phyloP scores from a whole-genome alignment of 306 rosid genomes.

The Inga oerstediana region DNA sequence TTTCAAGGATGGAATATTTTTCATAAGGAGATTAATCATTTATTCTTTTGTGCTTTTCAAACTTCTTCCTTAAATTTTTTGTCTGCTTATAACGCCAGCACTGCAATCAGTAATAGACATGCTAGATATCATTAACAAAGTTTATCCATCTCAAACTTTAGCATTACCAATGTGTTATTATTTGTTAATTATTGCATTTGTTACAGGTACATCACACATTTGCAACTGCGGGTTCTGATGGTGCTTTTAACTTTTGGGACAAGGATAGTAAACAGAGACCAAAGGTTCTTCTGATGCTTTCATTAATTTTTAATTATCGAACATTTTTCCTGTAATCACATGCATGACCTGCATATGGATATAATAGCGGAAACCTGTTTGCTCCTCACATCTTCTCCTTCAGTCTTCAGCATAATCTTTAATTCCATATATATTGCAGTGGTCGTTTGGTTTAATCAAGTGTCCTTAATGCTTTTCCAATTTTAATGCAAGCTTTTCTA shows the following conservation, averaged over 20 bases:
- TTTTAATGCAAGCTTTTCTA: no score
- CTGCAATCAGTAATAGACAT: background rate
- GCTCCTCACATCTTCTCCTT: no score
- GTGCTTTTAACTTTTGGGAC: conserved; percentile 97
- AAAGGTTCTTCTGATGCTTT: conserved; percentile 51
- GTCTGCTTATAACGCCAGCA: background rate
- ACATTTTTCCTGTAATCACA: background rate
- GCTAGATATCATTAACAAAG: background rate
- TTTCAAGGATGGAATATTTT: background rate
- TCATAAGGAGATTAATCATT: background rate
- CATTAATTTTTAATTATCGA: background rate
- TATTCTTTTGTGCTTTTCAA: background rate
- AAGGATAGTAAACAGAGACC: conserved; percentile 97
- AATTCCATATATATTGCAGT: background rate
- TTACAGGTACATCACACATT: conserved; percentile 90
- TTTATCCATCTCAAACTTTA: background rate
- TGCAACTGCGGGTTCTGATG: conserved; percentile 97
- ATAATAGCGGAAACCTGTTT: background rate
- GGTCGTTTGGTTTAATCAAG: no score
- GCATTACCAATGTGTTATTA: no score
- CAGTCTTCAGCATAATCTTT: background rate
- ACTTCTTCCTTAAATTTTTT: background rate
- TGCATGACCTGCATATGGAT: background rate
- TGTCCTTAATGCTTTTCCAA: no score
- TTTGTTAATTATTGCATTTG: background rate